Evolutionary conservation across 768 basidiomycete genomes (phyloP).

Genomic region (Cubamyces sp.): DNA sequence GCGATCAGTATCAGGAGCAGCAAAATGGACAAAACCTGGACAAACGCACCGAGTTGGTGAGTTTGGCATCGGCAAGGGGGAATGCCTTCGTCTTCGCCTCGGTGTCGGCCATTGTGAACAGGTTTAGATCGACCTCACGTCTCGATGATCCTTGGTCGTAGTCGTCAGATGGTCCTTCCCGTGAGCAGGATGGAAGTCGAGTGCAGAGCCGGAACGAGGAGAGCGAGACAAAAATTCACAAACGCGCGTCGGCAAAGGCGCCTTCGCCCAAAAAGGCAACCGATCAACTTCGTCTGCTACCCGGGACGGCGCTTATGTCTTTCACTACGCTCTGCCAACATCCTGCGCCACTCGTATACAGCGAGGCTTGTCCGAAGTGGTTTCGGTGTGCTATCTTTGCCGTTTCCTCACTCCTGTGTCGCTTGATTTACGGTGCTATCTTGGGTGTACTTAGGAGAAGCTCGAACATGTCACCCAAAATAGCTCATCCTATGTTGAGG

Average conservation of each 20-base stretch:
- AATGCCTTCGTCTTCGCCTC: constrained; percentile 74
- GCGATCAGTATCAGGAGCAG: neutral
- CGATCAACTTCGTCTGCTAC: constrained; percentile 9
- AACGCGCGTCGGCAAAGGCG: constrained; percentile 6
- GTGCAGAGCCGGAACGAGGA: constrained; percentile 15
- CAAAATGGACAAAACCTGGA: constrained; percentile 5
- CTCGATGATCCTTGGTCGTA: constrained; percentile 83
- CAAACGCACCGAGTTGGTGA: constrained; percentile 84
- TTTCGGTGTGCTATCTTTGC: constrained; percentile 4
- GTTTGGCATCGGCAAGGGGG: constrained; percentile 81
- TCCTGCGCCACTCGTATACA: constrained; percentile 8
- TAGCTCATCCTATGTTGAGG: neutral
- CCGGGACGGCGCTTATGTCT: neutral
- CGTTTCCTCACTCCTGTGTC: neutral
- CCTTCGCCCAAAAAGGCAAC: constrained; percentile 2
- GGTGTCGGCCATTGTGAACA: constrained; percentile 57
- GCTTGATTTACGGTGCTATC: constrained; percentile 17
- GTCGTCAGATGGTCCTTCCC: constrained; percentile 25
- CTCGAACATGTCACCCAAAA: neutral
- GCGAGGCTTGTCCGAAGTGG: constrained; percentile 21
- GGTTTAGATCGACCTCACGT: constrained; percentile 71
- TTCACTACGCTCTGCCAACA: neutral
- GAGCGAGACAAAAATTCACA: constrained; percentile 23
- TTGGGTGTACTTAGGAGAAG: constrained; percentile 14
- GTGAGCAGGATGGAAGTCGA: constrained; percentile 26